A percentile compares a stretch with the other conserved stretches of the same genome.
Conservation (phyloP, 1,139 yeast genomes). For the Pichia terricola region DNA sequence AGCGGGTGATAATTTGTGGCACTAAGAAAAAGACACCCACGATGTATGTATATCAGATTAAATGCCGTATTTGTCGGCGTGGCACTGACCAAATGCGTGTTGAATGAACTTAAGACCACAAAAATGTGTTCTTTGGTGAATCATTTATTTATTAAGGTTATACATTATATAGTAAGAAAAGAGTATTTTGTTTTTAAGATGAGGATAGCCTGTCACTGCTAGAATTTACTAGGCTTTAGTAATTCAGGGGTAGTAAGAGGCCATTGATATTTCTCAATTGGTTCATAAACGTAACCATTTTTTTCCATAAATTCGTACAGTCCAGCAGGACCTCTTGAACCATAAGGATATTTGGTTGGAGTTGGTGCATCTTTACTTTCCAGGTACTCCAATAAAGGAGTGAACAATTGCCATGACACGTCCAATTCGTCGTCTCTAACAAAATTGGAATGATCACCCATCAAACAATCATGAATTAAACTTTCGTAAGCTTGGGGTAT, state of each 20-base stretch:
- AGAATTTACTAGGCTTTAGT: conserved; percentile 19
- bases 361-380: conserved; percentile 60
- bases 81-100: no score
- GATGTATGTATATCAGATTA: no score
- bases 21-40: no score
- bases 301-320: conserved; percentile 51
- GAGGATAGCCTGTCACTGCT: no score
- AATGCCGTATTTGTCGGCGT: no score
- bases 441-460: conserved; percentile 93
- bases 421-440: conserved; percentile 98
- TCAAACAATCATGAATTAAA: conserved; percentile 78
- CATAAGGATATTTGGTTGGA: conserved; percentile 70
- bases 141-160: no score
- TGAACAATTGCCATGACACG: conserved; percentile 84
- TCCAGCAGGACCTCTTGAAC: conserved; percentile 78
- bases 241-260: conserved; percentile 58
- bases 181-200: no score
- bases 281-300: conserved; percentile 62
- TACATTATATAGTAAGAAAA: no score
- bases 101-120: no score
- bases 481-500: conserved; percentile 98
- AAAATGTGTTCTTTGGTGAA: no score
- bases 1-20: no score
- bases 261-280: conserved; percentile 62
- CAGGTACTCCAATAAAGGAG: conserved; percentile 75